Conservation (phyloP, 2,329 filamentous ascomycete species). For the Talaromyces amestolkiae region DNA sequence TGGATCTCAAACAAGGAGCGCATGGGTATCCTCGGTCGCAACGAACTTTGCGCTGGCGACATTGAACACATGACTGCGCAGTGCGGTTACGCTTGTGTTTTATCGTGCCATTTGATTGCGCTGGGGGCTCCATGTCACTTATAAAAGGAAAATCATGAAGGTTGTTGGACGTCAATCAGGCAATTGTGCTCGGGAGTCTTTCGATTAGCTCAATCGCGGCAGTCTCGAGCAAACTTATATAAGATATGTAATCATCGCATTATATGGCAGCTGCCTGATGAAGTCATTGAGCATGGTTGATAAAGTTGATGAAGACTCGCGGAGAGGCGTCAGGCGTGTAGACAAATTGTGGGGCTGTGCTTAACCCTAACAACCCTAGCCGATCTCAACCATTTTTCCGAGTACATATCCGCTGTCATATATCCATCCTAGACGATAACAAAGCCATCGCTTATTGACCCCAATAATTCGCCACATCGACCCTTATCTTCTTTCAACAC, state of each 20-base stretch:
- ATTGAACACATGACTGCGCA: conserved; percentile 30
- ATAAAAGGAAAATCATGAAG: background rate
- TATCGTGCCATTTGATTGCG: background rate
- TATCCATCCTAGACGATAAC: background rate
- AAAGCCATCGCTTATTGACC: background rate
- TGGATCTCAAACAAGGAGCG: conserved; percentile 27
- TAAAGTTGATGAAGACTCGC: background rate
- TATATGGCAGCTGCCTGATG: background rate
- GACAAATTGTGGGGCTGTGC: background rate
- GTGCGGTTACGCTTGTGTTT: conserved; percentile 31
- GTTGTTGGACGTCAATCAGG: background rate
- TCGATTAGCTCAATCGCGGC: background rate
- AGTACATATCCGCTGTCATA: background rate
- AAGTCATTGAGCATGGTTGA: background rate
- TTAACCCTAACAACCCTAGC: background rate
- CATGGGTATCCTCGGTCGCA: conserved; percentile 31
- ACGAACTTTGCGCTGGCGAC: conserved; percentile 31
- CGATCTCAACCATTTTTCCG: too few relatives aligned
- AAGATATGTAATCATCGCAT: background rate
- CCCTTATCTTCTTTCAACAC: background rate
- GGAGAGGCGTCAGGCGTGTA: background rate
- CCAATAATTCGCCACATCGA: background rate
- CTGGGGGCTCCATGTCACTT: background rate
- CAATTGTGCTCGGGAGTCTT: background rate
- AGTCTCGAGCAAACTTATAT: background rate